Evolutionary conservation across 2,329 filamentous ascomycete species (phyloP).

Genomic region (Chaetomium strumarium): DNA sequence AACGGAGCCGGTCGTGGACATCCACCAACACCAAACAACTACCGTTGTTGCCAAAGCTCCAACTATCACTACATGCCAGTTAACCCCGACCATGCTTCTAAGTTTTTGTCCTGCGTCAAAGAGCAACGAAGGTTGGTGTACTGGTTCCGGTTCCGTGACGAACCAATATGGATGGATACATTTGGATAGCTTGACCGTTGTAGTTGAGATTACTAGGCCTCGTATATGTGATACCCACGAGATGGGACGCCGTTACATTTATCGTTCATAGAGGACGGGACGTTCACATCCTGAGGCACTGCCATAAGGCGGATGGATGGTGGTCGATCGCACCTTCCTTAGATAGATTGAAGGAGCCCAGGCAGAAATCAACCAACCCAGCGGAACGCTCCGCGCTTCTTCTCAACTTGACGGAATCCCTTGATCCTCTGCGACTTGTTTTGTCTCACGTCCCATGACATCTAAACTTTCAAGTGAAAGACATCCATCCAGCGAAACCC

Average conservation of each 20-base stretch:
- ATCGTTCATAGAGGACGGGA: neutral
- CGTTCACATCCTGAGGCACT: neutral
- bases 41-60: neutral
- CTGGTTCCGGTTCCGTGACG: neutral
- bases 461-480: neutral
- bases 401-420: too few relatives aligned
- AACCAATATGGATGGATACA: neutral
- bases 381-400: too few relatives aligned
- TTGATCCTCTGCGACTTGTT: too few relatives aligned
- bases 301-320: slow-evolving; percentile 3
- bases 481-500: neutral
- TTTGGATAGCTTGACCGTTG: neutral
- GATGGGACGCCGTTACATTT: slow-evolving; percentile 3
- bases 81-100: neutral
- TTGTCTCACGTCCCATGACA: neutral
- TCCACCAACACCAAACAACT: neutral
- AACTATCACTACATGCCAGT: neutral
- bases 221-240: neutral
- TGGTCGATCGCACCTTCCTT: neutral
- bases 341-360: neutral
- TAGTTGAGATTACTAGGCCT: neutral
- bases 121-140: neutral
- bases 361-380: too few relatives aligned
- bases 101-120: neutral
- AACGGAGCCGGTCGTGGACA: neutral